Base-by-base conservation (phyloP, 148 eudicot species). In the Chenopodium suecicum region DNA sequence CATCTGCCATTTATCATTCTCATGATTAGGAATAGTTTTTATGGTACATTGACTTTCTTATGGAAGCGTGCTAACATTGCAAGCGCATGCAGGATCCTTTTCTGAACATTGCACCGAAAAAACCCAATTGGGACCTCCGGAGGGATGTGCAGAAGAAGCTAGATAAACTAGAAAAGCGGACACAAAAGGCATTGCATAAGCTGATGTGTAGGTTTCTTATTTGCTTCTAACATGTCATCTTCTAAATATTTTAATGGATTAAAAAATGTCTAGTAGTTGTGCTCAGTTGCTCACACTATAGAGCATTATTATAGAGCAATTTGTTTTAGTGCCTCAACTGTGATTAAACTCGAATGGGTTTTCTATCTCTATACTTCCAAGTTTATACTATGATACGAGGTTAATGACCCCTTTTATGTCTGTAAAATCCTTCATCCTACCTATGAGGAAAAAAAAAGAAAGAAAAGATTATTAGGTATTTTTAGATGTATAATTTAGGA, bases 121-220 rank as follows among this genome's bases (percentile, higher is more conserved):
- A 96, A 84, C 99, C 99, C 63, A 96, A 96, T 83, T 96, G 98
- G 98, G 99, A 96, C 64, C 94, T 96, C 37, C 80, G 93, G 79
- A 92, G 99, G 83, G 99, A 96, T 79, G 98, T 96, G 73, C 97
- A 96, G 74, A 96, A 94, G 88, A 94, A 89, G 87, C 90, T 96
- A 75, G 99, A 96, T 87, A 96, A 96, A 83, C 92, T 96, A 75
- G 99, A 96, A 78, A 89, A 84, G 74, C 90, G 91, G 78, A 94
- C 99, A 37, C 97, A 94, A 66, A 96, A 96, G 89, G 98, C 99
- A 20, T 75, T 96, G 77, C 84, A 86, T 84, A 89, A 89, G 83
- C 90, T 96, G 20, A 89, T 91, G 92, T 94, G 97, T 96, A 90
- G 63, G 89, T 75, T 44, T 9, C 48, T 69, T 66, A 27, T 58